Evolutionary conservation across 2,329 filamentous ascomycete genomes (phyloP).

Genomic region (Ascochyta pisi): DNA sequence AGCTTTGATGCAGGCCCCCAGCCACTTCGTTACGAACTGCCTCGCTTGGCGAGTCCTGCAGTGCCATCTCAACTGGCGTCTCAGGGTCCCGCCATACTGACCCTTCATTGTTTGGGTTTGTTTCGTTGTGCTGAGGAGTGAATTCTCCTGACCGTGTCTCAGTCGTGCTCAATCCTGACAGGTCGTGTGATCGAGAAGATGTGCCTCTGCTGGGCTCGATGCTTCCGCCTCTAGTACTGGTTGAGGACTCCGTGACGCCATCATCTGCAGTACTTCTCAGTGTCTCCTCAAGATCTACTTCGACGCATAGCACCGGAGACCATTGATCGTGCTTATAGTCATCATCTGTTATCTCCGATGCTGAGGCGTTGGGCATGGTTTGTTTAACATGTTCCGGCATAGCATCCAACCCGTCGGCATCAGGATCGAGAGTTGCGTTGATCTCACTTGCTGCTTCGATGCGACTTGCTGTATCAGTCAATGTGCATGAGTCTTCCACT

Average conservation of each 20-base stretch:
- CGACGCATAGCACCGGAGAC: background rate
- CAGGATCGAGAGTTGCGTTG: background rate
- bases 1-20: background rate
- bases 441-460: background rate
- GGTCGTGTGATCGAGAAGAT: background rate
- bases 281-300: background rate
- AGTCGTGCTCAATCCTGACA: background rate
- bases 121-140: background rate
- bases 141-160: background rate
- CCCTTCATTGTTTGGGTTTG: background rate
- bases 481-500: background rate
- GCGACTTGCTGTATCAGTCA: background rate
- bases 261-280: background rate
- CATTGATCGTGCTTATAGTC: background rate
- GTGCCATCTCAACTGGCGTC: background rate
- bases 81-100: background rate
- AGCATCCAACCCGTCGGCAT: background rate
- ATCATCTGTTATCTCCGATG: background rate
- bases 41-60: background rate
- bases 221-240: background rate
- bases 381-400: background rate
- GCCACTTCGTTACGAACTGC: background rate
- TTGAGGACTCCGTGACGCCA: background rate
- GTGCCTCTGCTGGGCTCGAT: background rate
- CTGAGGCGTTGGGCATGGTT: background rate